Base-by-base conservation (phyloP, 2,329 filamentous ascomycete species). In the Ceratocystis albifundus region DNA sequence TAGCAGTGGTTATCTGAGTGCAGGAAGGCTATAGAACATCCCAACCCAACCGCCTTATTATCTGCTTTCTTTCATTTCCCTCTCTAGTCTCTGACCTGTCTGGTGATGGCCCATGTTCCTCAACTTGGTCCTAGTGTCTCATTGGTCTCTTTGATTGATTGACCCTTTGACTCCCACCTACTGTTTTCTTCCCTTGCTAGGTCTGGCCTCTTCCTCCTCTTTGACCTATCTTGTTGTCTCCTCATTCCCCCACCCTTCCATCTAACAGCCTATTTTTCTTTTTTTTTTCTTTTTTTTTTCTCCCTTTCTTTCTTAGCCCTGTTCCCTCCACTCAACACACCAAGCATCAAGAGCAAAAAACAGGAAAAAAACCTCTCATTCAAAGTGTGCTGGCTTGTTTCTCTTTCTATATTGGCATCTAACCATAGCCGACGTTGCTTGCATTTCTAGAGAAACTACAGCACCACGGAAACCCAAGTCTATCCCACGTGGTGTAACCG, bases 401-500 rank as follows among this genome's bases (percentile, higher is more conserved):
- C 22, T 28, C 15, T 30, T 57, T 50, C 36, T 28, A 30, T 20
- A 17, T 28, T 57, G 53, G 22, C 28, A 57, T 57, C 53, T 57
- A 57, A 57, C 28, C 53, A 57, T n/a, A 57, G 6, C 53, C 53
- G 22, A 57, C 12, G 30, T 57, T 57, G 53, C 53, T 32, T 50
- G 32, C 8, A 12, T 25, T 57, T 25, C 55, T 30, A 48, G 36
- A 67, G 55, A 67, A 41, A 62, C 62, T 46, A 28, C 62, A 4
- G 45, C 63, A 20, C n/a, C 44, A 17, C 62, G 66, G 45, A 64
- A 59, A 50, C 44, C 57, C 22, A 65, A 65, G 25, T 1, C 5
- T 12, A 25, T 57, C 48, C n/a, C 53, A 57, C 66, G 66, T 53
- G 62, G 66, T 67, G 66, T 45, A 59, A 67, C 62, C 28, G 22